Evolutionary conservation across 345 rosid genomes (phyloP), one percentile per base, ranked within the genome.

Genomic region (Noccaea caerulescens): DNA sequence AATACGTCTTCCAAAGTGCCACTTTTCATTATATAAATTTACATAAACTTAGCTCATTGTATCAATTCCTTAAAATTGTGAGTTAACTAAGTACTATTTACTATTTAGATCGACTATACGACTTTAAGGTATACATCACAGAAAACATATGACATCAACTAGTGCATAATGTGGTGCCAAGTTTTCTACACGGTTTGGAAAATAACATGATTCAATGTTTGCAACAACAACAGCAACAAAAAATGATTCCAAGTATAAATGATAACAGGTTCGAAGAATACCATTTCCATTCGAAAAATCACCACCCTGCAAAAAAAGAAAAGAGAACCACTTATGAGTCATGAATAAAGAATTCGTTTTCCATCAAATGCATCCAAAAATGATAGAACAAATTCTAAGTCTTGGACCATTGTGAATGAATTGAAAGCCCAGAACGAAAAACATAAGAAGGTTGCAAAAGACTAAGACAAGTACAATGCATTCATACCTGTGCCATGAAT

Each of bases 401-500:
- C 25, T 23, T 25, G 4, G 12, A 18, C 23, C 49, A 64, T 39
- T 37, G 33, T 60, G 44, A 36, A 57, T 49, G 10, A 12, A 30
- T 52, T 23, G 50, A 18, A 58, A 53, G 14, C 4, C 30, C 39
- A 47, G 4, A 38, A 38, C 3, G 41, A 32, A 27, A 2, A 4
- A 32, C 8, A 51, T 20, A 20, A 20, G 23, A 20, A 20, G 23
- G 23, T 20, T 20, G 23, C 1, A 71, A 41, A 41, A 38, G 7
- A 52, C 52, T 0, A 43, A 41, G 4, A 50, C 1, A 44, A 20
- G 45, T 34, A 38, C 30, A 41, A 54, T 39, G 69, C 45, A 66
- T 63, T 68, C 87, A 33, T 84, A 92, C 99, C 72, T 95, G 99
- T 51, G 97, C 97, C 99, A 95, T 92, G 79, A 92, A 95, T 59